phyloP scores from a whole-genome alignment of 1,284 basidiomycete genomes.

The Pholiota adiposa region DNA sequence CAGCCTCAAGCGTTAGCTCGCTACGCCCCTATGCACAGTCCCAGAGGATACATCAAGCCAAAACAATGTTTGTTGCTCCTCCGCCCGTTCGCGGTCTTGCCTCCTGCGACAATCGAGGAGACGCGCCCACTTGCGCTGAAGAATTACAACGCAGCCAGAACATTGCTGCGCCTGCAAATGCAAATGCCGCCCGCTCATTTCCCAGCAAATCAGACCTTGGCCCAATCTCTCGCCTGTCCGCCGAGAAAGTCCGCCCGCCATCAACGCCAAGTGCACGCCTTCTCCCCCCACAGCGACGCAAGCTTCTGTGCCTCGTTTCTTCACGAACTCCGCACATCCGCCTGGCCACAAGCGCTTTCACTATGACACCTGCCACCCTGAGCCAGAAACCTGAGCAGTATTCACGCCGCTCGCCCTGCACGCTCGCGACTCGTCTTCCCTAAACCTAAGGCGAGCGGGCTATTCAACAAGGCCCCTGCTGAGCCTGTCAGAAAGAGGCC shows the following conservation, averaged over 20 bases:
- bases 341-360: conserved; percentile 53
- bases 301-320: conserved; percentile 1
- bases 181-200: conserved; percentile 39
- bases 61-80: not conserved
- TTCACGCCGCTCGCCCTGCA: conserved; percentile 61
- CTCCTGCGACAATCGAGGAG: not conserved
- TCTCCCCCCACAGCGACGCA: conserved; percentile 14
- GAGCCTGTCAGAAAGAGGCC: not conserved
- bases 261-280: conserved; percentile 14
- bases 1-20: conserved; percentile 43
- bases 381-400: conserved; percentile 54
- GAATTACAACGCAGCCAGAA: conserved; percentile 3
- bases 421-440: conserved; percentile 2
- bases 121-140: not conserved
- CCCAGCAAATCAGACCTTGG: conserved; percentile 70
- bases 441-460: not conserved
- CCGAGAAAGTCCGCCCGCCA: conserved; percentile 27
- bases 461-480: not conserved
- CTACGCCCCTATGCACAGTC: conserved; percentile 64
- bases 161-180: no score
- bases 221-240: conserved; percentile 50
- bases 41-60: conserved; percentile 30
- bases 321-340: conserved; percentile 27
- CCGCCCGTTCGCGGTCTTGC: not conserved
- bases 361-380: conserved; percentile 53